Percentiles rank a stretch among this genome's conserved stretches.
Conservation (phyloP, 108 stramenopile species). For the Fistulifera pelliculosa region DNA sequence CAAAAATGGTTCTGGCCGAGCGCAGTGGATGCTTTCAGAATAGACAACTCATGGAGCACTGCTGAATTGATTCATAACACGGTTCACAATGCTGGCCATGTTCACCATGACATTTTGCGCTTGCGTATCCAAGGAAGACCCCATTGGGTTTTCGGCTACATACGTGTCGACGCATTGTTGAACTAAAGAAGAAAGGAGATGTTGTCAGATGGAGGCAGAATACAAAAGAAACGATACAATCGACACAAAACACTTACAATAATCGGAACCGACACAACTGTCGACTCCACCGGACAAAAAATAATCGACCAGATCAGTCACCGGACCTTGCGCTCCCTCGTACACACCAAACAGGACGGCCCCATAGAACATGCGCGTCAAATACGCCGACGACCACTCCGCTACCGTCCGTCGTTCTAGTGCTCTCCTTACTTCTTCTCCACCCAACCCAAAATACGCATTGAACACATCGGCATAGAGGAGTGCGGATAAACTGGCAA, state of each 20-base stretch:
- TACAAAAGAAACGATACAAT: too few relatives aligned
- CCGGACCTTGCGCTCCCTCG: slow-evolving; percentile 46
- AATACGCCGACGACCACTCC: slow-evolving; percentile 52
- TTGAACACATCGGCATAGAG: slow-evolving; percentile 64
- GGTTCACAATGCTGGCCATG: slow-evolving; percentile 20
- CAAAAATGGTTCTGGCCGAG: background rate
- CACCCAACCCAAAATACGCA: slow-evolving; percentile 35
- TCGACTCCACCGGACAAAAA: slow-evolving; percentile 57
- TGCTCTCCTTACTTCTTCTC: slow-evolving; percentile 34
- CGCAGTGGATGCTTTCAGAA: too few relatives aligned
- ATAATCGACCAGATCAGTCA: slow-evolving; percentile 24
- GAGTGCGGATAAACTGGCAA: slow-evolving; percentile 59
- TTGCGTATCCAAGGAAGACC: slow-evolving; percentile 20
- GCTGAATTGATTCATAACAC: background rate
- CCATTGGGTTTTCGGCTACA: slow-evolving; percentile 28
- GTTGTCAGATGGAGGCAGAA: too few relatives aligned
- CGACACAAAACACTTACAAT: too few relatives aligned
- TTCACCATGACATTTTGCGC: slow-evolving; percentile 24
- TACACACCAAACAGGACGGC: slow-evolving; percentile 73
- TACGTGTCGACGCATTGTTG: slow-evolving; percentile 40
- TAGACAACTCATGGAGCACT: too few relatives aligned
- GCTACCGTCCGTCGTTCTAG: slow-evolving; percentile 33
- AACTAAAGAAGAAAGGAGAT: too few relatives aligned
- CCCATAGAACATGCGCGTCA: slow-evolving; percentile 33
- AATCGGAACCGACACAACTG: slow-evolving; percentile 47